Base-by-base conservation (phyloP, 495 filamentous ascomycete genomes). In the Trichoderma reesei region DNA sequence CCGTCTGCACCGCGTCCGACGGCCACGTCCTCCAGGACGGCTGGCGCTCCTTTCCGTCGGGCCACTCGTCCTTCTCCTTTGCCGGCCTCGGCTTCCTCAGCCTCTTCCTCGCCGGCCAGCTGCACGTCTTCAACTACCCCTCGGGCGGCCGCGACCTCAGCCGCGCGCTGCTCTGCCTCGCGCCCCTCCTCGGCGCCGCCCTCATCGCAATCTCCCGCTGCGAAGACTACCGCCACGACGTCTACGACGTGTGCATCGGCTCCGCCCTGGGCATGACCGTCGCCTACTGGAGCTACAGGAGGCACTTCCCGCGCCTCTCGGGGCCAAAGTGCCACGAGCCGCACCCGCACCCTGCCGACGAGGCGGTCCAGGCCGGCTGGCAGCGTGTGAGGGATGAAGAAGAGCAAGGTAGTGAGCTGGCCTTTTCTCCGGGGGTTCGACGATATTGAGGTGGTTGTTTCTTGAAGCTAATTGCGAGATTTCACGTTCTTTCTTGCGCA, bases 151-250 rank as follows among this genome's bases (percentile, higher is more conserved):
- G 78, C 20, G 91, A 92, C 69, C 79, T 94, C 56, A 77, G 80
- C 5, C 83, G 82, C 20, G 82, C 83, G 59, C 76, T 96, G 36
- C n/a, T 91, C 20, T 85, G 85, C 41, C 70, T 86, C 0, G 73
- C 78, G 13, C 95, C 95, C 4, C 69, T 96, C 2, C 68, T 98
- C 1, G 91, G 88, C 34, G 95, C 95, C 6, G 78, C 87, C 4
- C 74, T 97, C 79, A 91, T 98, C 67, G 92, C 92, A 2, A 90
- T 96, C 56, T 93, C 88, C n/a, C 83, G 94, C 7, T 86, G 90
- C 60, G 88, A 96, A 71, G 94, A 99, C 72, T 99, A 99, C 71
- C 77, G 94, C 34, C 94, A 99, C 68, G 95, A 98, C 72, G 89
- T 95, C 5, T 96, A 87, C 60, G 94, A 99, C 76, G 95, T 99